These are phyloP conservation scores for Trichomonas vaginalis DNA, from an alignment of 208 protist genomes.

Conservation along the genomic window DNA sequence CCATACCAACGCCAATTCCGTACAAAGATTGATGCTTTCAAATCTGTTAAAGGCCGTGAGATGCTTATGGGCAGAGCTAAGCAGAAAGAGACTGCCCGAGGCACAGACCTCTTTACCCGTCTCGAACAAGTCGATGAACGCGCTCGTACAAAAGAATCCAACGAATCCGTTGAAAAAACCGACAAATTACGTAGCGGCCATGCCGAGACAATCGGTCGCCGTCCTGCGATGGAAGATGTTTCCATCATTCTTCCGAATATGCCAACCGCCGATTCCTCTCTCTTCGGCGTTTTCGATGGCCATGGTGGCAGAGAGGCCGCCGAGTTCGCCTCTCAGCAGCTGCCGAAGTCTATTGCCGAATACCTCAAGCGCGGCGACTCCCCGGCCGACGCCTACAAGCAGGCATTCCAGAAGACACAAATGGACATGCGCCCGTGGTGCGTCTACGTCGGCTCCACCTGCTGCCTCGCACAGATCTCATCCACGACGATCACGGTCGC, in stretches of 20 bases:
- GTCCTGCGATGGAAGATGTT: slow-evolving; percentile 4
- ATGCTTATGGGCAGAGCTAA: background rate
- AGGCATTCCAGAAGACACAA: background rate
- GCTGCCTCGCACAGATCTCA: background rate
- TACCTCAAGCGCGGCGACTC: background rate
- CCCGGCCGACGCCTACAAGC: background rate
- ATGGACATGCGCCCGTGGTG: background rate
- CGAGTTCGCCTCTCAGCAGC: background rate
- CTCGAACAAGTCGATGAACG: background rate
- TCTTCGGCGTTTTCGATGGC: slow-evolving; percentile 16
- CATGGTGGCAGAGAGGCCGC: background rate
- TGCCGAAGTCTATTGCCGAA: background rate
- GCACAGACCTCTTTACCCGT: background rate
- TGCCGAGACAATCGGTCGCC: background rate
- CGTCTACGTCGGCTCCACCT: background rate
- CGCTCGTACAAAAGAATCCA: background rate
- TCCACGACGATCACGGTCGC: background rate
- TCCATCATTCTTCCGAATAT: background rate
- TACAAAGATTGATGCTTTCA: background rate
- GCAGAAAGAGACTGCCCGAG: background rate
- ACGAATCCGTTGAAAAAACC: background rate
- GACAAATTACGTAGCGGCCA: background rate
- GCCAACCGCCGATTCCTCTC: background rate
- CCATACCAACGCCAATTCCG: background rate
- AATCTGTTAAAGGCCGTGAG: background rate